phyloP scores from a whole-genome alignment of 306 rosid genomes.

The Luffa acutangula region DNA sequence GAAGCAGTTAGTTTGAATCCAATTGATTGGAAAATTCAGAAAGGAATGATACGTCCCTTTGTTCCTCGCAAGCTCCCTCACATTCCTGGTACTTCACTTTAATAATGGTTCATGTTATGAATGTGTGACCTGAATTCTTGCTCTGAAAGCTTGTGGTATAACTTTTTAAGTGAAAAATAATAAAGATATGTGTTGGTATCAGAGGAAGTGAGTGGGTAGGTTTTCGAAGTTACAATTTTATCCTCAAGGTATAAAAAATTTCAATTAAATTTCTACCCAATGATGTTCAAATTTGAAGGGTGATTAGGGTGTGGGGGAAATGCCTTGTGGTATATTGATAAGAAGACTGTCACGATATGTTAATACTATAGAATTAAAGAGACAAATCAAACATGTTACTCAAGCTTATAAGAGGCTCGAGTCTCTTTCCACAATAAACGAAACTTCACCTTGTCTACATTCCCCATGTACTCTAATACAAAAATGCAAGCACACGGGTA shows the following conservation, averaged over 20 bases:
- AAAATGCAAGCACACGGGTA: background rate
- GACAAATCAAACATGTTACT: background rate
- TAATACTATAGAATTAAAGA: no score
- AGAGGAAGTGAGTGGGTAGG: background rate
- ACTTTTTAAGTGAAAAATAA: background rate
- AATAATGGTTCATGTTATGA: background rate
- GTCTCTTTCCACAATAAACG: background rate
- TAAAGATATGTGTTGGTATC: background rate
- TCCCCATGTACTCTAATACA: background rate
- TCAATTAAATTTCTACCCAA: background rate
- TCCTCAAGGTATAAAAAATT: background rate
- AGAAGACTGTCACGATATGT: no score
- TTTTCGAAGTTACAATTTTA: background rate
- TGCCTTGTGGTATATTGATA: background rate
- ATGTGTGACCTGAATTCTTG: background rate
- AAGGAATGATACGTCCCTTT: conserved; percentile 32
- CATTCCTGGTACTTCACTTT: conserved; percentile 36
- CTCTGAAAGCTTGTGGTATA: background rate
- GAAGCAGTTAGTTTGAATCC: conserved; percentile 63
- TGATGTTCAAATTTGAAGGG: no score
- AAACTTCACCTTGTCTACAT: no score
- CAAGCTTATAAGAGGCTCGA: background rate
- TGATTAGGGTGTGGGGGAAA: background rate
- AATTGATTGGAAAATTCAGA: conserved; percentile 67
- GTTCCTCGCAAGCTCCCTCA: conserved; percentile 44